Evolutionary conservation across 495 filamentous ascomycete genomes (phyloP), one percentile per base, ranked within the genome.

Genomic region (Penicillium atrosanguineum): DNA sequence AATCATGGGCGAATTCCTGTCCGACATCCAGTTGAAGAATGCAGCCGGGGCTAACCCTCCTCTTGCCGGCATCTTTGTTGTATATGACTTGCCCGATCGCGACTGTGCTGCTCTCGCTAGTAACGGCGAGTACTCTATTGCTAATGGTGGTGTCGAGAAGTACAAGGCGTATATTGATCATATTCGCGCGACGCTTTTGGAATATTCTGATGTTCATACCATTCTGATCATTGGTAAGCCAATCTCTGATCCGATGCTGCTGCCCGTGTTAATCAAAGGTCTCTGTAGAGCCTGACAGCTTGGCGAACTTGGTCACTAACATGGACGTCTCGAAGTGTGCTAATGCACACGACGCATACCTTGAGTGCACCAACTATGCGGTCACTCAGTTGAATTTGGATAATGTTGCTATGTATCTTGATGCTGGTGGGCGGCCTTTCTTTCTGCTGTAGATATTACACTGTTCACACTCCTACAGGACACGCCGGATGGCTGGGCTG

Each of bases 221-320:
- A 67, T 64, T 15, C 54, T 75, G 72, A 79, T 77, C 57, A 84
- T 90, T 67, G 83, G 80, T 67, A 60, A 59, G 51, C 74, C 78
- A 57, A 20, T 6, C 7, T 7, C 3, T 15, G 18, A 7, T 8
- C 8, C 14, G 28, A 39, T 39, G 7, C 16, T 39, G 6, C 37
- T n/a, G 16, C 15, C 11, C 14, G 2, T 39, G 15, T n/a, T n/a
- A 39, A 19, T 7, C 6, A 18, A 19, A 6, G 4, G 15, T 14
- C 1, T n/a, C 37, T 39, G 12, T 37, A 74, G 88, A 93, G 70
- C 89, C 89, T 55, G 89, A 91, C 73, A 87, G 84, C 52, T 79
- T 91, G 38, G 85, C 87, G 57, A 93, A 93, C 75, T 68, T 91
- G 60, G 83, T 91, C 58, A 93, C 89, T 71, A 91, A 93, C 72